Evolutionary conservation across 352 stramenopile genomes (phyloP).

Genomic region (Globisporangium middletonii): DNA sequence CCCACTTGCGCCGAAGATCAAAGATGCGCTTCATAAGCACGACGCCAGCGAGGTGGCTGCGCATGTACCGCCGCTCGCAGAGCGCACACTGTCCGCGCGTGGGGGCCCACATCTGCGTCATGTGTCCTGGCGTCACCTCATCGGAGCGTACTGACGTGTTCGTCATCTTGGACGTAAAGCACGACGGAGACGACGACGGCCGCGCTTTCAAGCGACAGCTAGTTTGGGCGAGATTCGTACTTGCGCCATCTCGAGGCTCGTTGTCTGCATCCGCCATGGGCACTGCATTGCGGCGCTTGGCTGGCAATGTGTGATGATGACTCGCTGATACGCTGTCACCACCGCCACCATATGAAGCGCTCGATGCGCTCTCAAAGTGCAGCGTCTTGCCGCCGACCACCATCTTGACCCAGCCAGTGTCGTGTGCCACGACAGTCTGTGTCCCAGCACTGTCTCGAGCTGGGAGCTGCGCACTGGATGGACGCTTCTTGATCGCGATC

Average conservation of each 20-base stretch:
- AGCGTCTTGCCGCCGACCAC: conserved; percentile 27
- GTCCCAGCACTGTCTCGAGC: neutral
- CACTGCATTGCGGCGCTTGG: conserved; percentile 14
- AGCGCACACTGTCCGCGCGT: conserved; percentile 29
- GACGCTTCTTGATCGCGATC: conserved; percentile 9
- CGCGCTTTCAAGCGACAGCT: conserved; percentile 7
- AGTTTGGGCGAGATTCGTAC: neutral
- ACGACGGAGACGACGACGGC: conserved; percentile 8
- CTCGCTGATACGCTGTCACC: neutral
- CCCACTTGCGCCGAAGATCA: conserved; percentile 38
- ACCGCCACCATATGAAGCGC: neutral
- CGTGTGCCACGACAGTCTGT: neutral
- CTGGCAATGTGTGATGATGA: neutral
- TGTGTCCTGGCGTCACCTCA: neutral
- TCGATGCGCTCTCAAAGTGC: conserved; percentile 27
- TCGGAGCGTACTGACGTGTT: neutral
- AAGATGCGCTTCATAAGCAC: conserved; percentile 51
- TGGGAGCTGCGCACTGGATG: conserved; percentile 20
- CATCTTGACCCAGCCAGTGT: conserved; percentile 33
- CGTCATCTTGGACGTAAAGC: neutral
- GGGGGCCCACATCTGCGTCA: conserved; percentile 17
- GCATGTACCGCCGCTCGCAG: conserved; percentile 42
- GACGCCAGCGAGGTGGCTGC: conserved; percentile 27
- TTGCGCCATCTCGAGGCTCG: neutral
- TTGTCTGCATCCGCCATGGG: conserved; percentile 10